Base-by-base conservation (phyloP, 257 asterid species). In the Solanum chiquidenum region DNA sequence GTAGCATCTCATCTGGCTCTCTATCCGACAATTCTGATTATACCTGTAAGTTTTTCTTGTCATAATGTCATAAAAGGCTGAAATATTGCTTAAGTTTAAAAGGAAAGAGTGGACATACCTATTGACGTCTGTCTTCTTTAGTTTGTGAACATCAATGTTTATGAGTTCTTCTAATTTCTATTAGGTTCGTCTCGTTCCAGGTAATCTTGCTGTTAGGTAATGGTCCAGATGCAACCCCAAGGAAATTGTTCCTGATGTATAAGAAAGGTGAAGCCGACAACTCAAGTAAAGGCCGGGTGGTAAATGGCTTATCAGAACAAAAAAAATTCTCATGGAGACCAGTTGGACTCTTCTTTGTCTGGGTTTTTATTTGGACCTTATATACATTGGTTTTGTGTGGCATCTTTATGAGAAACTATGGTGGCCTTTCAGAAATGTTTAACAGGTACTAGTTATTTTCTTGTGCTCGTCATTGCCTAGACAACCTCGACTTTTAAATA, bases 1-100 rank as follows among this genome's bases (percentile, higher is more conserved):
- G 13, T 96, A 76, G 96, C 99, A 80, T 92, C 98, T 27, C 99
- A 97, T 94, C 91, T 97, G 87, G 96, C 99, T 86, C 96, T 97
- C 55, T 97, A 97, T 90, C 99, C 99, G 75, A 82, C 92, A 83
- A 86, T 94, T 87, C 90, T 97, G 77, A 87, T 95, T 86, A 90
- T 97, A 86, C 99, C 99, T 91, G 99, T 97, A 95, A 86, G 93
- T 89, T 46, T 42, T 87, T 88, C 73, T 73, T 88, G 86, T 76
- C 83, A 79, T 77, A 83, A 84, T 84, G 75, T 74, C 76, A 14
- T 73, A 72, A 69, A 73, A 55, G 46, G 77, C 86, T 83, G 34
- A 83, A 86, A n/a, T 40, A 8, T 46, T 46, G 85, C 68, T 8
- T 1, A 29, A 16, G 68, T 80, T 46, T 80, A 46, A 80, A 80